Base-by-base conservation (phyloP, 257 asterid genomes). In the Thymus quinquecostatus region DNA sequence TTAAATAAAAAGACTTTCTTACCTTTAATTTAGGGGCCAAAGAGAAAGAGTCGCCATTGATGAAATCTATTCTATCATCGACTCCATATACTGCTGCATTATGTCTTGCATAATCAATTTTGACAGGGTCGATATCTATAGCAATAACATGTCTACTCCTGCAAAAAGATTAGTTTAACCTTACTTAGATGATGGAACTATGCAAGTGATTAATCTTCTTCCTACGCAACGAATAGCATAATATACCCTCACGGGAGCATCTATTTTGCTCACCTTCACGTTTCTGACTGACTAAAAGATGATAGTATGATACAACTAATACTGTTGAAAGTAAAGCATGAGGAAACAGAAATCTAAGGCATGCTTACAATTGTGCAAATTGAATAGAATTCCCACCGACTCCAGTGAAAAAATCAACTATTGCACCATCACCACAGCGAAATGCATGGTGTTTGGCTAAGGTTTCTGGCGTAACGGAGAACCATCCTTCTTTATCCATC, bases 401-500 rank as follows among this genome's bases (percentile, higher is more conserved):
- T 71, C 99, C 99, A 59, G 97, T 80, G 86, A 95, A 95, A 50
- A 89, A 81, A 75, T 95, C 99, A 54, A 92, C 84, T 29, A 85
- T 72, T 60, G 82, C 51, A 59, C 98, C 96, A 66, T 64, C 59
- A 40, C 92, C 96, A 78, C 99, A 95, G 70, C 97, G 98, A 8
- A 41, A 50, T 5, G 99, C 98, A 70, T 95, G 99, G 81, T 92
- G 98, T 82, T 85, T 87, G 76, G 98, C 95, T 68, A 95, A 43
- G 66, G 77, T 58, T 81, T 95, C 99, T 0, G 99, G 98, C 2
- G 99, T 95, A 38, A 89, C 99, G 44, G 98, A 91, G 78, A 88
- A 95, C 99, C 98, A 95, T 72, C 99, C 99, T 85, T 95, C 99
- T 82, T 80, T 86, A 34, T 95, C 99, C 98, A 95, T 95, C 83